These are phyloP conservation scores for Kluyveromyces starmeri DNA, from an alignment of 805 yeast genomes.

Conservation along the genomic window DNA sequence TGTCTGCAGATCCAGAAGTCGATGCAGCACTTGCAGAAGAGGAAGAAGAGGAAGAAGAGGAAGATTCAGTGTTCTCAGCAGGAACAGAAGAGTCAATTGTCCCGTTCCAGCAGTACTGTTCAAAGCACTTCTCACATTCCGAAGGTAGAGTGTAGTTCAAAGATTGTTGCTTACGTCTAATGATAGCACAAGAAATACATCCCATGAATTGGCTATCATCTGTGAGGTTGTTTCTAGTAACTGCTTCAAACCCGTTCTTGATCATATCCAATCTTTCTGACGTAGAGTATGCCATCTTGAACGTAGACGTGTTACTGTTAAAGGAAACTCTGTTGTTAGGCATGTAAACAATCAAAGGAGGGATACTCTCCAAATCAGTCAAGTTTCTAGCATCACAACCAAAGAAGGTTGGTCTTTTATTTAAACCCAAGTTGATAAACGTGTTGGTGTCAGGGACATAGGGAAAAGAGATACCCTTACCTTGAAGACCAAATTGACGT, in stretches of 20 bases:
- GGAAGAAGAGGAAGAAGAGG: constrained; percentile 7
- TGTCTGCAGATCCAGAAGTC: constrained; percentile 5
- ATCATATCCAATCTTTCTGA: constrained; percentile 53
- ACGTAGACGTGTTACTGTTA: constrained; percentile 65
- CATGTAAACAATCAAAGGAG: constrained; percentile 70
- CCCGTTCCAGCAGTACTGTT: constrained; percentile 57
- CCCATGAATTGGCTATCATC: constrained; percentile 60
- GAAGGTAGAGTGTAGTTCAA: constrained; percentile 47
- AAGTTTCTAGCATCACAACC: constrained; percentile 68
- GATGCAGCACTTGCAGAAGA: constrained; percentile 8
- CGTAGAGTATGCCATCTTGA: constrained; percentile 52
- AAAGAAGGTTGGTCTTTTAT: constrained; percentile 67
- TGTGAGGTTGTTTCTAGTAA: constrained; percentile 60
- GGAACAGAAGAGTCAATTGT: constrained; percentile 33
- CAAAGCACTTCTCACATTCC: constrained; percentile 68
- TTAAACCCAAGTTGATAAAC: constrained; percentile 51
- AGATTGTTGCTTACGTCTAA: constrained; percentile 72
- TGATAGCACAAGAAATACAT: constrained; percentile 77
- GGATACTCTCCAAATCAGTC: constrained; percentile 43
- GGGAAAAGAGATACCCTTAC: constrained; percentile 62
- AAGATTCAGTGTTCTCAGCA: constrained; percentile 5
- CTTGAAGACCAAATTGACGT: constrained; percentile 46
- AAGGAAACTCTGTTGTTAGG: constrained; percentile 65
- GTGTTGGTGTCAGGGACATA: constrained; percentile 66
- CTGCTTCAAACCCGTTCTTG: constrained; percentile 64